These are phyloP conservation scores for Rubia yunnanensis DNA, from an alignment of 257 asterid genomes.

Conservation along the genomic window DNA sequence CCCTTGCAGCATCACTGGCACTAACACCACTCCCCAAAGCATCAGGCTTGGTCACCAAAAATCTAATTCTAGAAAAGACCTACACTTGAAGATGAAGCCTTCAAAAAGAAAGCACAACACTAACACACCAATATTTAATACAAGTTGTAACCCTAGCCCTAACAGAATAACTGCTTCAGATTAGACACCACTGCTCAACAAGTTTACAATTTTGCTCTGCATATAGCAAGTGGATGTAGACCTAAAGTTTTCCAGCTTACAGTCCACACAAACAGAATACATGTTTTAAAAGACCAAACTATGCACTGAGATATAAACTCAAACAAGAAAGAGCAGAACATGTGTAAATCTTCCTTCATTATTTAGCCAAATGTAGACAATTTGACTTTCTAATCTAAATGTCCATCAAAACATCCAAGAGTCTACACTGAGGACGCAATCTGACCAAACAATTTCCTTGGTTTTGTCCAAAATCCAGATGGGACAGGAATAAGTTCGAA, in stretches of 20 bases:
- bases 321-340: neutral
- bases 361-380: neutral
- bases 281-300: neutral
- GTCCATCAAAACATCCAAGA: neutral
- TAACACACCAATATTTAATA: neutral
- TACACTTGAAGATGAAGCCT: constrained; percentile 16
- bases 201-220: neutral
- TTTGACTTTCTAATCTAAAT: neutral
- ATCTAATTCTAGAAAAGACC: constrained; percentile 68
- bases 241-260: neutral
- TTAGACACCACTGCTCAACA: neutral
- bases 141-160: neutral
- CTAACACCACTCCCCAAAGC: constrained; percentile 62
- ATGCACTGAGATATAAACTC: neutral
- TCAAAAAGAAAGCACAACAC: neutral
- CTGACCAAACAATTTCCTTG: neutral
- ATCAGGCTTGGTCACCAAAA: constrained; percentile 59
- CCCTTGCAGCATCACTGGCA: constrained; percentile 92
- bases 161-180: neutral
- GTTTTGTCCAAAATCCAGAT: neutral
- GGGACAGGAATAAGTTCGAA: neutral
- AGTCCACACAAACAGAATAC: neutral
- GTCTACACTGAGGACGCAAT: neutral
- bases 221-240: neutral
- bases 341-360: too few relatives aligned